These are phyloP conservation scores for Coemansia sp. DNA, from an alignment of 192 early-diverging fungal genomes.

Conservation along the genomic window DNA sequence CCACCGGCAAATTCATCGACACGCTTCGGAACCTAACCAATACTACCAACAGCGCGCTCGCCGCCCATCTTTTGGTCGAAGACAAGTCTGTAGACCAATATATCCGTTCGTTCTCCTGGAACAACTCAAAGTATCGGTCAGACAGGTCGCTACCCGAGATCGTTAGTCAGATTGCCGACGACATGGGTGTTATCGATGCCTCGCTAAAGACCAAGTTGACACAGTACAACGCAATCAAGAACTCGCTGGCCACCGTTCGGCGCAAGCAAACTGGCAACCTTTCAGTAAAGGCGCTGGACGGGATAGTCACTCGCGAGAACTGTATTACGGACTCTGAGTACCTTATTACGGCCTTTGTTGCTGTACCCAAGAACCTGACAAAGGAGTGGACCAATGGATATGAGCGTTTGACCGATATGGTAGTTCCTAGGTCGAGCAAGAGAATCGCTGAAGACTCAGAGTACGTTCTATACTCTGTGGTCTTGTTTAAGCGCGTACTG, in stretches of 20 bases:
- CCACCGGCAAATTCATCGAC: conserved; percentile 83
- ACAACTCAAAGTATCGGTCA: conserved; percentile 92
- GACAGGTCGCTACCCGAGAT: conserved; percentile 93
- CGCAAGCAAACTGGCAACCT: conserved; percentile 89
- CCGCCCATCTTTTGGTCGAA: conserved; percentile 27
- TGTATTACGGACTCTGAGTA: conserved; percentile 94
- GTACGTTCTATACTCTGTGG: conserved; percentile 88
- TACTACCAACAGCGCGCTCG: conserved; percentile 7
- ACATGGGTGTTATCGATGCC: conserved; percentile 85
- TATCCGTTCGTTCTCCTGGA: conserved; percentile 89
- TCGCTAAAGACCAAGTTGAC: conserved; percentile 91
- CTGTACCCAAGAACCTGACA: conserved; percentile 83
- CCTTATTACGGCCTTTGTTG: conserved; percentile 88
- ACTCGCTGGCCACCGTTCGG: conserved; percentile 77
- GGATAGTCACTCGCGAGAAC: conserved; percentile 90
- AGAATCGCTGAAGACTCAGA: conserved; percentile 94
- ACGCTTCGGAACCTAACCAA: conserved; percentile 70
- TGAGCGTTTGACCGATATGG: conserved; percentile 91
- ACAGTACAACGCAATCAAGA: conserved; percentile 83
- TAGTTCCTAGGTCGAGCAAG: conserved; percentile 93
- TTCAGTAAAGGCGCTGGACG: conserved; percentile 82
- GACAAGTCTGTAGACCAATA: conserved; percentile 82
- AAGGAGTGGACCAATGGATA: conserved; percentile 88
- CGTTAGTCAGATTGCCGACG: conserved; percentile 74
- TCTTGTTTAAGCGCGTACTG: conserved; percentile 83